Evolutionary conservation across 139 green algal genomes (phyloP), one percentile per base, ranked within the genome.

Genomic region (Tetratostichococcus sp.): DNA sequence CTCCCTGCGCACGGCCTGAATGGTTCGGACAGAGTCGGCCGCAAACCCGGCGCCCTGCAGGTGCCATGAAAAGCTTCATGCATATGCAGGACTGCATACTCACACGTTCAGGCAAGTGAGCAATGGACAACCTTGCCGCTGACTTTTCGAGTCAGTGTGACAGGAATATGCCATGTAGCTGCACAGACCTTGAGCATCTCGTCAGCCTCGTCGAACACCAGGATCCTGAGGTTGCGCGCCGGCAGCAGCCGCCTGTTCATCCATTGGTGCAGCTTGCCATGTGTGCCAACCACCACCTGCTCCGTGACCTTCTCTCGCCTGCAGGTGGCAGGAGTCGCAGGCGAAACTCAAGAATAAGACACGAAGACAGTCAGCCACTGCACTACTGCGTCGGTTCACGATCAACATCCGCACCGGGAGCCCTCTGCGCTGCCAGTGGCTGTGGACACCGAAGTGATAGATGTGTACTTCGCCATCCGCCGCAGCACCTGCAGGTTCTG

Each of bases 151-250:
- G 14, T 14, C 39, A 50, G 39, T 50, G 39, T 14, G 8, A 14
- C 50, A 62, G 11, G 19, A 26, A 62, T 62, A 28, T 62, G 19
- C 17, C 50, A 62, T 62, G 19, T 62, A 26, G 50, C 50, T 28
- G 14, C 14, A 14, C 74, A 3, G 31, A 85, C 84, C 73, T 94
- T 92, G 34, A 99, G 90, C 96, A 99, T 99, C 73, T 98, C 89
- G 81, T 99, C 96, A 0, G 96, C 96, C 86, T 99, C 96, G 80
- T 99, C 96, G 79, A 99, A 98, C 39, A 99, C 95, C 62, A 99
- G 78, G 62, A 98, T 94, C 19, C 75, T 82, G 23, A 99, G 87
- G 43, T 33, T 33, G 21, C 90, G 81, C 30, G 91, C 59, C 21
- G 72, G 76, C 32, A 99, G 85, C 67, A 93, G 81, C 50, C 91